A percentile compares a stretch with the other conserved stretches of the same genome.
phyloP scores from a whole-genome alignment of 495 filamentous ascomycete genomes.

The Podospora appendiculata region DNA sequence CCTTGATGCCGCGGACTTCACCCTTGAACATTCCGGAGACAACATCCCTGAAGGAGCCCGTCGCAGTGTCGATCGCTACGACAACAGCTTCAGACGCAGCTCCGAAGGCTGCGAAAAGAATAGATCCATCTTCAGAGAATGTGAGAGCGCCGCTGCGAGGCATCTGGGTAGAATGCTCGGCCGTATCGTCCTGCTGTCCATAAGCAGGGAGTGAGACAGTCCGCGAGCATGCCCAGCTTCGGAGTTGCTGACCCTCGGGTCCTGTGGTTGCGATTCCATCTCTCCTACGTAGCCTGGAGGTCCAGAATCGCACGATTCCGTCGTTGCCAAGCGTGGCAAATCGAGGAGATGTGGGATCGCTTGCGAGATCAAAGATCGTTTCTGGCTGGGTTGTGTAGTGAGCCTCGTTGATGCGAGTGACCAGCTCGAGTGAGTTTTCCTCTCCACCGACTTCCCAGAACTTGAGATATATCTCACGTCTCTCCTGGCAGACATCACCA shows the following conservation, averaged over 20 bases:
- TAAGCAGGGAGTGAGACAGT: conserved; percentile 46
- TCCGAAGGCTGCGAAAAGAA: conserved; percentile 55
- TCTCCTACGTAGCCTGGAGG: conserved; percentile 52
- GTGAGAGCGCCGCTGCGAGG: conserved; percentile 46
- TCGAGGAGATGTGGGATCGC: conserved; percentile 53
- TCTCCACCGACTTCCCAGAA: conserved; percentile 77
- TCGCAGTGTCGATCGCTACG: conserved; percentile 49
- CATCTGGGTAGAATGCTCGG: conserved; percentile 4
- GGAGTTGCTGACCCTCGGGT: conserved; percentile 42
- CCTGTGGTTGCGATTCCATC: conserved; percentile 53
- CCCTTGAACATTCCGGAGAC: conserved; percentile 48
- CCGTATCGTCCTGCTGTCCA: conserved; percentile 26
- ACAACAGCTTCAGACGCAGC: conserved; percentile 39
- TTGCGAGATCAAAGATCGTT: conserved; percentile 59
- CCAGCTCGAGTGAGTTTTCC: conserved; percentile 59
- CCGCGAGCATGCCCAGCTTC: conserved; percentile 66
- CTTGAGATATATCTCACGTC: conserved; percentile 72
- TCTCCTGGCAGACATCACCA: conserved; percentile 35
- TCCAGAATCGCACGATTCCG: conserved; percentile 69
- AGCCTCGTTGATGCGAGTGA: conserved; percentile 74
- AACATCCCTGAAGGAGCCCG: conserved; percentile 45
- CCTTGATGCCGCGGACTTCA: conserved; percentile 46
- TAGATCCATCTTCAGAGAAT: conserved; percentile 83
- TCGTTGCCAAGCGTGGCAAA: conserved; percentile 86
- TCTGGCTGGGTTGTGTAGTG: conserved; percentile 52